phyloP scores from a whole-genome alignment of 768 basidiomycete species.

The Tubosaeta brunneosetosa region DNA sequence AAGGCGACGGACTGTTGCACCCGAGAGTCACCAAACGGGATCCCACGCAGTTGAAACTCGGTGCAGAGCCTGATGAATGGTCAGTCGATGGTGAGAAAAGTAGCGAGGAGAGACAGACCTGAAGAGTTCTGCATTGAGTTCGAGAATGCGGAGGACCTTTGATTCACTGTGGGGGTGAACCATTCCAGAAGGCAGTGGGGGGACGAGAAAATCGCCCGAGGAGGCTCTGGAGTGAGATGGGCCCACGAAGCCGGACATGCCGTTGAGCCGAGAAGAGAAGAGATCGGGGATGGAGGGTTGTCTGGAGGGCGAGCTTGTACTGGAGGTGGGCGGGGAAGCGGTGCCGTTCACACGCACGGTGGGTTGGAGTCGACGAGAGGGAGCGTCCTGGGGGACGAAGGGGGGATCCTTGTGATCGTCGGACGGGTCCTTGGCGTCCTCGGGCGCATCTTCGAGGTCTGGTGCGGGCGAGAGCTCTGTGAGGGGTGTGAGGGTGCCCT shows the following conservation, averaged over 20 bases:
- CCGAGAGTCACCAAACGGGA: conserved; percentile 43
- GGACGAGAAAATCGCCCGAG: conserved; percentile 25
- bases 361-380: conserved; percentile 11
- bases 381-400: conserved; percentile 16
- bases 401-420: conserved; percentile 27
- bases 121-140: conserved; percentile 65
- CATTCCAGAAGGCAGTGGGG: conserved; percentile 28
- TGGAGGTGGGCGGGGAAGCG: conserved; percentile 16
- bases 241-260: conserved; percentile 13
- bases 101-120: conserved; percentile 41
- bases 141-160: conserved; percentile 59
- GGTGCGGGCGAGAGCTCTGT: conserved; percentile 72
- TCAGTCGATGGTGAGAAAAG: conserved; percentile 3
- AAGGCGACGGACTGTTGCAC: conserved; percentile 51
- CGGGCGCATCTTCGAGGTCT: conserved; percentile 43
- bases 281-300: conserved; percentile 19
- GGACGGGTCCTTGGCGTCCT: conserved; percentile 32
- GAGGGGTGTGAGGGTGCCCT: conserved; percentile 60
- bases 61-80: conserved; percentile 46
- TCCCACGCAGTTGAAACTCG: conserved; percentile 53
- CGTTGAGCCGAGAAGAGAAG: conserved; percentile 20
- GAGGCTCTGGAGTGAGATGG: conserved; percentile 27
- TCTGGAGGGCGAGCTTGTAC: conserved; percentile 18
- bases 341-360: conserved; percentile 21
- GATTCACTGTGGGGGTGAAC: conserved; percentile 12